Base-by-base conservation (phyloP, 163 green algal species). In the Scenedesmus sp. region DNA sequence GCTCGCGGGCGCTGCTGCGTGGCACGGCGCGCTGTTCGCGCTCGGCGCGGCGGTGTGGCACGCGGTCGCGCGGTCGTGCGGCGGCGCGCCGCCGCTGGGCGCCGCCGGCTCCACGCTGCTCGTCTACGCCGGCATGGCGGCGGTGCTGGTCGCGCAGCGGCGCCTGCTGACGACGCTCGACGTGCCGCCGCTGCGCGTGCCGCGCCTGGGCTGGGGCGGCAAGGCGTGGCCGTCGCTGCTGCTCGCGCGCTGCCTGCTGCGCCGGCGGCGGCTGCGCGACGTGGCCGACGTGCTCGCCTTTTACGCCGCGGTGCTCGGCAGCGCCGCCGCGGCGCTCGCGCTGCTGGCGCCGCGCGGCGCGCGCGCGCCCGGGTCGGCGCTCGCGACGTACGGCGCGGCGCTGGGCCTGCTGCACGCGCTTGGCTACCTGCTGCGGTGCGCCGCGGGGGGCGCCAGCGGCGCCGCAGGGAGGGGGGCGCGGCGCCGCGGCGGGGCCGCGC, bases 381-480 rank as follows among this genome's bases (percentile, higher is more conserved):
- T 48, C 39, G n/a, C 60, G 42, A n/a, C 54, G 22, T 80, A 80
- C 42, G 72, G 39, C n/a, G 48, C 9, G 4, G 26, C 10, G 9
- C 28, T 80, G 45, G 72, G 72, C 1, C 60, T 81, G 33, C 36
- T 74, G 48, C 66, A 81, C 45, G 60, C 17, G 3, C 13, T 74
- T 17, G 60, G 33, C 20, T 81, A 74, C 47, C 73, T 81, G 9
- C 63, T 81, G 22, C 74, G 73, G 73, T 81, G 50, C 0, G 73
- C n/a, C n/a, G n/a, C n/a, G n/a, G n/a, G n/a, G n/a, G n/a, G n/a
- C n/a, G n/a, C n/a, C n/a, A n/a, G n/a, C n/a, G n/a, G n/a, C 42
- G 14, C n/a, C 42, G 63, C 63, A 58, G 2, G n/a, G n/a, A n/a
- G n/a, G n/a, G n/a, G n/a, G n/a, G 44, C 18, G 28, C 44, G 24